Percentiles rank a stretch among this genome's conserved stretches.
Conservation (phyloP, 108 stramenopile genomes). For the Fragilaria crotonensis region DNA sequence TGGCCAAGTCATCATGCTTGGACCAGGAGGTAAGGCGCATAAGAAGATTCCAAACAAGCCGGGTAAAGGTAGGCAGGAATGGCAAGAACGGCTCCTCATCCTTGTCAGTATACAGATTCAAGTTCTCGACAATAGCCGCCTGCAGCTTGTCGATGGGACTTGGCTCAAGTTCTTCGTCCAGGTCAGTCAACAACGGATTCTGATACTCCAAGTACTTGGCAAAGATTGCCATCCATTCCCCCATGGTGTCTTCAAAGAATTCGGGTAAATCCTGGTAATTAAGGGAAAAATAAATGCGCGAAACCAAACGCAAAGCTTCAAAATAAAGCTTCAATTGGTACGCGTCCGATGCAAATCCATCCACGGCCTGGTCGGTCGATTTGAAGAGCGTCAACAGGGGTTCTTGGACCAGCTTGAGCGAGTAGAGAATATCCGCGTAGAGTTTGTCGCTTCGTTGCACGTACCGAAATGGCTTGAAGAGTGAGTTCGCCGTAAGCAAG, state of each 20-base stretch:
- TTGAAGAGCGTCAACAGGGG: slow-evolving; percentile 75
- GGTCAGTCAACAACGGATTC: slow-evolving; percentile 76
- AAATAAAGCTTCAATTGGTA: slow-evolving; percentile 45
- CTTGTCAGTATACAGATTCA: slow-evolving; percentile 88
- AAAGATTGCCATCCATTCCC: slow-evolving; percentile 87
- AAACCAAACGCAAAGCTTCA: slow-evolving; percentile 71
- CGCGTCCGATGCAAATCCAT: slow-evolving; percentile 31
- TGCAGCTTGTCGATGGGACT: slow-evolving; percentile 81
- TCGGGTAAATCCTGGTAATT: slow-evolving; percentile 98
- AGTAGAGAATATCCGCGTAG: slow-evolving; percentile 77
- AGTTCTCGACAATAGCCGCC: slow-evolving; percentile 89
- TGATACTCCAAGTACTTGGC: slow-evolving; percentile 78
- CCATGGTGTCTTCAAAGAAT: slow-evolving; percentile 96
- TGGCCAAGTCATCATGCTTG: slow-evolving; percentile 90
- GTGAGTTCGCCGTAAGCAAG: slow-evolving; percentile 89
- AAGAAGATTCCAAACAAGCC: slow-evolving; percentile 84
- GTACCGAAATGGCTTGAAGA: slow-evolving; percentile 93
- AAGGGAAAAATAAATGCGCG: slow-evolving; percentile 92
- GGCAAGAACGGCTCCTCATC: slow-evolving; percentile 95
- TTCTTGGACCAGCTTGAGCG: slow-evolving; percentile 69
- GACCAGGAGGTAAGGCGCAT: slow-evolving; percentile 49
- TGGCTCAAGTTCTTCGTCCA: slow-evolving; percentile 79
- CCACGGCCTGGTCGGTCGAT: slow-evolving; percentile 42
- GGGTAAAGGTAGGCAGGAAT: slow-evolving; percentile 72
- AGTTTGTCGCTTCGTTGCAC: slow-evolving; percentile 80